Evolutionary conservation across 208 protist species (phyloP).

Genomic region (Wallacemonas sp.): DNA sequence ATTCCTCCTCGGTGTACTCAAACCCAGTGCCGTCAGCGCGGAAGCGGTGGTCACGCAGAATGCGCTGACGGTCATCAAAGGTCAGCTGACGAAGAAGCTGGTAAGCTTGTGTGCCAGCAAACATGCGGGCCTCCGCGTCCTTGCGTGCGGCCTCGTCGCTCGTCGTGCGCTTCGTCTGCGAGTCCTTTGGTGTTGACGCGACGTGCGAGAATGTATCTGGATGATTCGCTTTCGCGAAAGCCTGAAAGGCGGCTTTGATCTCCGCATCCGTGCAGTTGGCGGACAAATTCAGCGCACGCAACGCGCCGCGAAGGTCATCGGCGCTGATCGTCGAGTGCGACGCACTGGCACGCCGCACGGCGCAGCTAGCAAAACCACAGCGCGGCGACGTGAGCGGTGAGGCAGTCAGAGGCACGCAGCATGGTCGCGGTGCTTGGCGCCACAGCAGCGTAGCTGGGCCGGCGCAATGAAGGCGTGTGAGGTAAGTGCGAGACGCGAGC

Average conservation of each 20-base stretch:
- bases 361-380: not conserved
- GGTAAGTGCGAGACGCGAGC: too few species aligned
- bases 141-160: slow-evolving; percentile 11
- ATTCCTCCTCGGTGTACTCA: slow-evolving; percentile 30
- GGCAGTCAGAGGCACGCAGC: too few species aligned
- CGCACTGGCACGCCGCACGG: not conserved
- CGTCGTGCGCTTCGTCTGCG: not conserved
- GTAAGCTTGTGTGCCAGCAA: slow-evolving; percentile 53
- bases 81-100: slow-evolving; percentile 37
- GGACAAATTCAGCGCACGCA: slow-evolving; percentile 35
- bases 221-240: slow-evolving; percentile 50
- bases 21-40: slow-evolving; percentile 16
- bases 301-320: slow-evolving; percentile 33
- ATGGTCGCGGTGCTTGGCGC: too few species aligned
- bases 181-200: not conserved
- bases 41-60: slow-evolving; percentile 36
- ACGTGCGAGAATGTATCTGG: slow-evolving; percentile 33
- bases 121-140: slow-evolving; percentile 14
- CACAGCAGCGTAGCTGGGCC: not conserved
- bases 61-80: slow-evolving; percentile 32
- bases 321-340: slow-evolving; percentile 18
- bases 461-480: not conserved
- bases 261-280: slow-evolving; percentile 53
- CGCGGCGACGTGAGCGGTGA: not conserved
- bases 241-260: slow-evolving; percentile 52